Base-by-base conservation (phyloP, 2,329 filamentous ascomycete genomes). In the Truncatella angustata region DNA sequence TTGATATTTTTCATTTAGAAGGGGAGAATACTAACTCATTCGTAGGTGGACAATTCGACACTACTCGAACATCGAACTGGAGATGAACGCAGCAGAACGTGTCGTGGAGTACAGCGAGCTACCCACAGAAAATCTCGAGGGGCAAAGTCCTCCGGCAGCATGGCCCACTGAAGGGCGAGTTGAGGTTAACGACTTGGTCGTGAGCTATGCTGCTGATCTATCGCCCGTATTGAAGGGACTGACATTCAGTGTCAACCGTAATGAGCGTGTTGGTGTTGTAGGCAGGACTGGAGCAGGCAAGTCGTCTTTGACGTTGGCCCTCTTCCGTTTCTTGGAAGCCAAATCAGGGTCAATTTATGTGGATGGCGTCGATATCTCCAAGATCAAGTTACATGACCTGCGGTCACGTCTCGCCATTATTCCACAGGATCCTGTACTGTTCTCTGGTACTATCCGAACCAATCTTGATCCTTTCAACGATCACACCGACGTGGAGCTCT, bases 221-320 rank as follows among this genome's bases (percentile, higher is more conserved):
- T 84, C 86, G 0, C 81, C 87, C 0, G 86, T 91, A 0, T 73
- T 92, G 2, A 88, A 82, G 64, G 85, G 84, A 0, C 72, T 92
- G 16, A 83, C 75, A 2, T 91, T 93, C 67, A 72, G 70, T 12
- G 79, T 91, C 11, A 75, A 83, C 36, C 76, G 80, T 50, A 87
- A 86, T 56, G 82, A 91, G 69, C 76, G 88, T 12, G 72, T 92
- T 14, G 88, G 88, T n/a, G 84, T 91, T 3, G 84, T 92, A 4
- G 89, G 89, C 10, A 82, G 89, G 14, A 92, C 89, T 0, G 88
- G 88, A 3, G 88, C 88, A 0, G 88, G 88, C 52, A 92, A 92
- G 69, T 90, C 86, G 0, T 88, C 86, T 0, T 70, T 92, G 20
- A 90, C 88, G 0, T 74, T 91, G 1, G 87, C 88, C 0, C 73